Evolutionary conservation across 495 filamentous ascomycete species (phyloP).

Genomic region (Chlorociboria aeruginascens): DNA sequence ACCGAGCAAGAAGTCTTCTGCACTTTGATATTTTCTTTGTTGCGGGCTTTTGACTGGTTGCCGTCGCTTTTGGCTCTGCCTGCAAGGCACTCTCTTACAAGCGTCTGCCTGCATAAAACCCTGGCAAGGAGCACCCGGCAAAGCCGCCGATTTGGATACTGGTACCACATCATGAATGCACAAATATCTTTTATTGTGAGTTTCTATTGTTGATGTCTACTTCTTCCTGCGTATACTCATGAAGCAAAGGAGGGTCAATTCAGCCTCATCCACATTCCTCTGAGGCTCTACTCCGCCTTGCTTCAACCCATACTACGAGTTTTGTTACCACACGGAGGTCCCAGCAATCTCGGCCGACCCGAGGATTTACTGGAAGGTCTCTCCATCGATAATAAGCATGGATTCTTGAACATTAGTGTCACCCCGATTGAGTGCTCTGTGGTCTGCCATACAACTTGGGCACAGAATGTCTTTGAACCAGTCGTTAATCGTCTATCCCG

Average conservation of each 20-base stretch:
- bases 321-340: conserved; percentile 39
- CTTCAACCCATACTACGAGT: conserved; percentile 74
- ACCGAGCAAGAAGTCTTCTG: background rate
- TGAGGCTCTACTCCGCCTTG: conserved; percentile 69
- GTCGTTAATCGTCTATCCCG: conserved; percentile 41
- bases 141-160: conserved; percentile 11
- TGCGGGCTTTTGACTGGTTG: background rate
- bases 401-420: conserved; percentile 87
- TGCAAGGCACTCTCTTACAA: conserved; percentile 18
- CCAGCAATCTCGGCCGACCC: conserved; percentile 24
- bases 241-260: conserved; percentile 68
- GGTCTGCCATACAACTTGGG: conserved; percentile 67
- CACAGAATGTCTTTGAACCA: conserved; percentile 61
- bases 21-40: background rate
- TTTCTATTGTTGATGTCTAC: background rate
- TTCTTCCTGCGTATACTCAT: conserved; percentile 7
- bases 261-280: conserved; percentile 82
- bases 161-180: conserved; percentile 33
- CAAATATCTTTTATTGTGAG: conserved; percentile 46
- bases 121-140: conserved; percentile 4
- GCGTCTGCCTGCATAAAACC: conserved; percentile 18
- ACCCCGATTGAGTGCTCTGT: conserved; percentile 90
- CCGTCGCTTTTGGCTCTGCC: background rate
- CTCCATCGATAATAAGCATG: conserved; percentile 42
- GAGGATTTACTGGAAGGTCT: conserved; percentile 28